Conservation (phyloP, 306 rosid genomes). For the Abrus pulchellus region DNA sequence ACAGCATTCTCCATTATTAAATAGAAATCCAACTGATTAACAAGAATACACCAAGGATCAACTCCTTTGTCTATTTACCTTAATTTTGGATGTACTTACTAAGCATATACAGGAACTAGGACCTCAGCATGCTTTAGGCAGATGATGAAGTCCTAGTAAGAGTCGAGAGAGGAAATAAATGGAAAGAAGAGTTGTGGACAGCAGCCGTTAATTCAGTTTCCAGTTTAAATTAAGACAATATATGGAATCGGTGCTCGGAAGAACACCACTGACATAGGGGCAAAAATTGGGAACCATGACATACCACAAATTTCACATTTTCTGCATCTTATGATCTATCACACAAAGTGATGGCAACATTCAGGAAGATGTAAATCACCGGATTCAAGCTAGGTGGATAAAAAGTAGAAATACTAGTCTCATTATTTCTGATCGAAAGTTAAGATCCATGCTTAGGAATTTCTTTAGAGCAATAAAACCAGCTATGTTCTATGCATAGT, state of each 20-base stretch:
- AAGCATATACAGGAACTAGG: neutral
- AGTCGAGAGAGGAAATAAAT: neutral
- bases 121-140: neutral
- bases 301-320: neutral
- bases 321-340: neutral
- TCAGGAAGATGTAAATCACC: neutral
- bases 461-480: neutral
- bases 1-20: neutral
- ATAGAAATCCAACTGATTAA: neutral
- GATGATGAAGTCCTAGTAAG: neutral
- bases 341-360: neutral
- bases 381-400: neutral
- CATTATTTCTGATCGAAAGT: neutral
- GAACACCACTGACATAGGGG: neutral
- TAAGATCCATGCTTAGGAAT: too few relatives aligned
- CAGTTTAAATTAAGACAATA: too few relatives aligned
- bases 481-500: neutral
- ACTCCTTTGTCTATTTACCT: neutral
- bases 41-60: neutral
- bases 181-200: neutral
- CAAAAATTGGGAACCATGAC: neutral
- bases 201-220: too few relatives aligned
- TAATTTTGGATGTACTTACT: neutral
- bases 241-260: too few relatives aligned
- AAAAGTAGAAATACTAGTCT: neutral